A percentile compares a stretch with the other conserved stretches of the same genome.
Conservation (phyloP, 331 rosid species). For the Telfairia occidentalis region DNA sequence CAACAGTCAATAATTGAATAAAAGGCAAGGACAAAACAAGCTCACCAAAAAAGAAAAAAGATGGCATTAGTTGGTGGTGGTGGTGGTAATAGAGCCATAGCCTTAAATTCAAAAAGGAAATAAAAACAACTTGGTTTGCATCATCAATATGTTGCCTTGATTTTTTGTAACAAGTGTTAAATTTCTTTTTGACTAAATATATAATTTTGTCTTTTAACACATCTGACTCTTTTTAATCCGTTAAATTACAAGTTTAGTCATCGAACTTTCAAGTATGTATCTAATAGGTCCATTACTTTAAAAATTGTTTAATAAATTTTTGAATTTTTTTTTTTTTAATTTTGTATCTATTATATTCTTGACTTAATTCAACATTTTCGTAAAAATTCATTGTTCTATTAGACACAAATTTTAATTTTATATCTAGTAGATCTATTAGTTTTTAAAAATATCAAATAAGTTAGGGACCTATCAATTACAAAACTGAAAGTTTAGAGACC, state of each 20-base stretch:
- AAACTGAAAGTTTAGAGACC: too few species aligned
- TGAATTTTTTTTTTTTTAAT: too few species aligned
- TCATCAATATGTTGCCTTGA: background rate
- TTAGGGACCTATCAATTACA: too few species aligned
- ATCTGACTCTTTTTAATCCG: too few species aligned
- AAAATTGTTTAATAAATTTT: too few species aligned
- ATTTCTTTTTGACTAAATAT: background rate
- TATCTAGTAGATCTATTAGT: too few species aligned
- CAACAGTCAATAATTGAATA: background rate
- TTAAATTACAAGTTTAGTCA: too few species aligned
- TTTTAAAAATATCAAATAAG: too few species aligned
- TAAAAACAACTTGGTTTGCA: background rate
- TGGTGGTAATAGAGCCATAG: background rate
- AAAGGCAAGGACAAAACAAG: constrained; percentile 3
- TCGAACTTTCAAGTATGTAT: background rate
- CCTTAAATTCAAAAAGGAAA: background rate
- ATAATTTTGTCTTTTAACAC: background rate
- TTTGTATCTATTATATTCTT: too few species aligned
- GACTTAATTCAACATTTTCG: too few species aligned
- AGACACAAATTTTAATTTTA: too few species aligned
- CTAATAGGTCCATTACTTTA: background rate
- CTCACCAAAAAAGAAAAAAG: background rate
- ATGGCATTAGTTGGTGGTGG: background rate
- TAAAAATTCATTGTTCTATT: too few species aligned
- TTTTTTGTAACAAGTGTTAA: background rate